Evolutionary conservation across 2,329 filamentous ascomycete genomes (phyloP), one percentile per base, ranked within the genome.

Genomic region (Fusarium musae): DNA sequence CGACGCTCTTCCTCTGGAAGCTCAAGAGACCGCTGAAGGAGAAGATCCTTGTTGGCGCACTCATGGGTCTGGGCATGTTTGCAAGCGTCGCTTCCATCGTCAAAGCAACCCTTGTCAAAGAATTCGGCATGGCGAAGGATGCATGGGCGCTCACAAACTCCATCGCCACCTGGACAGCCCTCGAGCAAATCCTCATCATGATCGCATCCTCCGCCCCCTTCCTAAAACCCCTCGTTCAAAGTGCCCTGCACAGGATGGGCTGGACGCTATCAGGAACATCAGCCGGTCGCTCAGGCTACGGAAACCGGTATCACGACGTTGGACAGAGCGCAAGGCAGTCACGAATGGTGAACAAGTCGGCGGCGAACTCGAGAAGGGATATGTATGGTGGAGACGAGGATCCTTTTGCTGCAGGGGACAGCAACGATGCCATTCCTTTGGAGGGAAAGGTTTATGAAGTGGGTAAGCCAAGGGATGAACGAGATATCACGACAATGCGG

Each of bases 181-280:
- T 70, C 9, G 67, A 70, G 23, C 59, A 70, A 36, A 65, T 70
- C 17, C 67, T 70, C 17, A 65, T 70, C 43, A 70, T 70, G 66
- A 70, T 70, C 19, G 59, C 59, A 13, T 70, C 67, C 16, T 70
- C 66, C 3, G 66, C 67, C 0, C 66, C 67, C 1, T 70, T 70
- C 1, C 43, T 70, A 2, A 68, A 68, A 3, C 65, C 63, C 1
- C 56, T 68, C 5, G 63, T 68, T 0, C 65, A 68, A 13, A n/a
- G 30, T 7, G 47, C 56, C 3, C 9, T 68, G 0, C 19, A 68
- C n/a, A 26, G 49, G 11, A 68, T 68, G 63, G 65, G 65, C 5
- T 68, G 63, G 65, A 68, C 63, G 6, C 30, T 68, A 21, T 68
- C 63, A 8, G 63, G 63, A 1, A 63, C 42, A 9, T 68, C 65